Conservation (phyloP, 805 yeast genomes). For the Wickerhamiella parazyma region DNA sequence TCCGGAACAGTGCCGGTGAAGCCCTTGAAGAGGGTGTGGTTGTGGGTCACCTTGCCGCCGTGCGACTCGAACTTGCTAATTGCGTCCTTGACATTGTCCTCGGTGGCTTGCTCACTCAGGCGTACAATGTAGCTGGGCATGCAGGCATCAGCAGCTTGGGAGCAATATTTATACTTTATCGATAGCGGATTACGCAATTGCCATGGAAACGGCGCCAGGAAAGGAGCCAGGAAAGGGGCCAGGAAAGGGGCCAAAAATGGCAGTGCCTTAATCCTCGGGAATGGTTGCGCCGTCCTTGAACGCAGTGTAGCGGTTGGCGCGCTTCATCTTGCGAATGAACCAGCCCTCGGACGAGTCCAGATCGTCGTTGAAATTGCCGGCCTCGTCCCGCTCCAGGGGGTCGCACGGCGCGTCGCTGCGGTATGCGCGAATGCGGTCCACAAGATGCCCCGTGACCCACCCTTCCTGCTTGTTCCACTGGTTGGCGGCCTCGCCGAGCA, state of each 20-base stretch:
- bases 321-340: conserved; percentile 13
- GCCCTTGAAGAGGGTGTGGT: conserved; percentile 27
- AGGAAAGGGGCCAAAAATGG: too few relatives aligned
- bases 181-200: not conserved
- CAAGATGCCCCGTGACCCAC: conserved; percentile 23
- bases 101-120: conserved; percentile 17
- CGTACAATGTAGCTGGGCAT: conserved; percentile 13
- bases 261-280: not conserved
- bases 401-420: conserved; percentile 18
- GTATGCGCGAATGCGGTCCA: conserved; percentile 23
- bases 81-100: conserved; percentile 17
- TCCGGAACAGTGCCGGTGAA: conserved; percentile 25
- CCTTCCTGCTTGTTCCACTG: conserved; percentile 11
- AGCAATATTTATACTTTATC: conserved; percentile 4
- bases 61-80: conserved; percentile 16
- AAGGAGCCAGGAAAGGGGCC: not conserved
- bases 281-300: not conserved
- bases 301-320: conserved; percentile 7
- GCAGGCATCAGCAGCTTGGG: not conserved
- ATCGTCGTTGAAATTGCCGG: conserved; percentile 10
- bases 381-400: conserved; percentile 2
- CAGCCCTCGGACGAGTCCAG: conserved; percentile 15
- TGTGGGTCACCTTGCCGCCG: conserved; percentile 23
- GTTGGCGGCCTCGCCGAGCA: conserved; percentile 13
- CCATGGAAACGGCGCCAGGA: too few relatives aligned